phyloP scores from a whole-genome alignment of 345 rosid species.

The Moringa oleifera region DNA sequence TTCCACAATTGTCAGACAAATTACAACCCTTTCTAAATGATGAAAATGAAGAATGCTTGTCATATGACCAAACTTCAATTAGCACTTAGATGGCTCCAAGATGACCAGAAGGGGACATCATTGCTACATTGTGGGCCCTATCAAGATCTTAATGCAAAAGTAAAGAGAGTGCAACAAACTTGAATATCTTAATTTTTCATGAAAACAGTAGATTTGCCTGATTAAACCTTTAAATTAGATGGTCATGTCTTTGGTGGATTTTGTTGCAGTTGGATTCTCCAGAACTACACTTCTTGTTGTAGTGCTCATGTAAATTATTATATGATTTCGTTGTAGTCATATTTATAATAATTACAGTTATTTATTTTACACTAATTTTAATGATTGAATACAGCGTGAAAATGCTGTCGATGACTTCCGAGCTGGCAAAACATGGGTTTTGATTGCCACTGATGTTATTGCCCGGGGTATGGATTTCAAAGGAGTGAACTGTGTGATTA shows the following conservation, averaged over 20 bases:
- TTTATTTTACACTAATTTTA: constrained; percentile 5
- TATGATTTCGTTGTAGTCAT: not conserved
- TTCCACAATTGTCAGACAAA: constrained; percentile 10
- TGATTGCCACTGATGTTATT: constrained; percentile 92
- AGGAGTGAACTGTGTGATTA: constrained; percentile 86
- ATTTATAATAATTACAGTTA: not conserved
- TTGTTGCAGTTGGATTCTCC: not conserved
- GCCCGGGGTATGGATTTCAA: constrained; percentile 99
- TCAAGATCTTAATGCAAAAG: not conserved
- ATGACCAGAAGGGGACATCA: too few species aligned
- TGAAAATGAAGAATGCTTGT: not conserved
- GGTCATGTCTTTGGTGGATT: not conserved
- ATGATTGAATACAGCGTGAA: constrained; percentile 53
- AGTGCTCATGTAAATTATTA: not conserved
- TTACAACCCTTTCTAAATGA: not conserved
- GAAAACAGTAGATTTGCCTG: not conserved
- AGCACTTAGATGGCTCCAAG: not conserved
- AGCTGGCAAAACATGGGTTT: constrained; percentile 84
- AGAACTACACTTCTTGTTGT: not conserved
- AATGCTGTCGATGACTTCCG: constrained; percentile 77
- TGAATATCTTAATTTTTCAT: not conserved
- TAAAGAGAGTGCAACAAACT: not conserved
- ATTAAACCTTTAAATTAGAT: not conserved
- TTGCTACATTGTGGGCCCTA: not conserved
- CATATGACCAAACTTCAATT: not conserved